Evolutionary conservation across 1,284 basidiomycete genomes (phyloP), one percentile per base, ranked within the genome.

Genomic region (Heterobasidion parviporum): DNA sequence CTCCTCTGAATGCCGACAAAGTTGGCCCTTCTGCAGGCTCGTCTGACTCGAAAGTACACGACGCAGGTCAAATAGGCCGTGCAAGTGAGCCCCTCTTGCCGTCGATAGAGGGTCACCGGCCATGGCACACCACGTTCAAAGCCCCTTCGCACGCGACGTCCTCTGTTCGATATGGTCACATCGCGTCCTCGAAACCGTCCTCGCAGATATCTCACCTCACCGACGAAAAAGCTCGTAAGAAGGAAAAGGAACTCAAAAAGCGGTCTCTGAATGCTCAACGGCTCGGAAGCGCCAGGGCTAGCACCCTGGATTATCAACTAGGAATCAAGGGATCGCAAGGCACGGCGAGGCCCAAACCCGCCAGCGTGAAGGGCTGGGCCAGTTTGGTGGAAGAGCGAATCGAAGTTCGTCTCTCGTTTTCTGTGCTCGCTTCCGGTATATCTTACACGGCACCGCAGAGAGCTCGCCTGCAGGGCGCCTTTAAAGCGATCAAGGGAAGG

Each of bases 361-460:
- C 77, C n/a, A 80, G 74, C 47, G 61, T 92, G 66, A 84, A 83
- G 63, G 89, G 87, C 0, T 93, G 89, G 88, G 76, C 78, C 8
- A 81, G 78, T 54, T 70, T 93, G 50, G 79, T 91, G 5, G 91
- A 94, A 66, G 89, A 92, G 60, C 77, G 79, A 59, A 93, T 94
- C 63, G 83, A 91, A 78, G 89, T 86, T 60, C 50, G 71, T 69
- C 36, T 50, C 20, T 7, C 38, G 41, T 8, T 36, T 49, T 1
- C 9, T 32, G 47, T 50, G 20, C 16, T 9, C 35, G 50, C 32
- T 33, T 36, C 47, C 32, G 12, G 33, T 41, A 16, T 18, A 1
- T 63, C 61, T 46, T 57, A 55, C 69, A 56, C 32, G 63, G 62
- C 51, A 60, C 7, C 55, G 15, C 60, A 89, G 82, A 80, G 79